Evolutionary conservation across 2,329 filamentous ascomycete species (phyloP).

Genomic region (Metarhizium humberi): DNA sequence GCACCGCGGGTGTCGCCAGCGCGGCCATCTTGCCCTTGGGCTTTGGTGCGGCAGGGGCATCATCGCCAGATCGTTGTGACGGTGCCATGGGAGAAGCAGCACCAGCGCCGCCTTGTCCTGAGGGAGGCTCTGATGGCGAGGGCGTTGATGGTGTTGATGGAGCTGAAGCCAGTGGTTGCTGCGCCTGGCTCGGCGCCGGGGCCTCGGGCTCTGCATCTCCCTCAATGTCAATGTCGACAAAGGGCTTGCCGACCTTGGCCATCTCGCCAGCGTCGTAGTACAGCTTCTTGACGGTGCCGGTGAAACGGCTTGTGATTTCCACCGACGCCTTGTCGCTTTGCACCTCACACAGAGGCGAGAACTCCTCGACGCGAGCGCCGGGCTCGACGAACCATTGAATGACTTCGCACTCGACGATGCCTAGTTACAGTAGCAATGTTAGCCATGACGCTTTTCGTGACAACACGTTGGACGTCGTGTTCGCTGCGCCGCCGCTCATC

Average conservation of each 20-base stretch:
- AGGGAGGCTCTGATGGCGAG: constrained; percentile 7
- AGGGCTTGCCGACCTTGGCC: constrained; percentile 87
- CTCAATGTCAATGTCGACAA: constrained; percentile 91
- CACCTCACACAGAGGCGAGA: constrained; percentile 94
- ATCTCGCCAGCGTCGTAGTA: constrained; percentile 95
- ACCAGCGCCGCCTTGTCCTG: background rate
- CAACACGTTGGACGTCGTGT: no score
- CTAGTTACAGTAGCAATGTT: constrained; percentile 32
- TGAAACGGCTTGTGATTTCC: constrained; percentile 91
- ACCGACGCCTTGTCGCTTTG: constrained; percentile 91
- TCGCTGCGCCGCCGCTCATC: no score
- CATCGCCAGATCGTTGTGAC: background rate
- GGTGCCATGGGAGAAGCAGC: background rate
- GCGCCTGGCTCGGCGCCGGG: background rate
- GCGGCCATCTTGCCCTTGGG: constrained; percentile 56
- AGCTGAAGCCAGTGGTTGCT: constrained; percentile 15
- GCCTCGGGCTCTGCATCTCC: constrained; percentile 51
- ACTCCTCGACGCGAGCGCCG: constrained; percentile 91
- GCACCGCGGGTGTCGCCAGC: constrained; percentile 84
- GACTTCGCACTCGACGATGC: constrained; percentile 96
- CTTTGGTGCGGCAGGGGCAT: constrained; percentile 14
- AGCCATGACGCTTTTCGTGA: background rate
- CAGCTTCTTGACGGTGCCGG: constrained; percentile 91
- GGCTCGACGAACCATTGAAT: constrained; percentile 99
- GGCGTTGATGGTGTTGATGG: constrained; percentile 11